Percentiles rank a stretch among this genome's conserved stretches.
These are phyloP conservation scores for Trypanosoma brucei DNA, from an alignment of 208 protist genomes.

Conservation along the genomic window DNA sequence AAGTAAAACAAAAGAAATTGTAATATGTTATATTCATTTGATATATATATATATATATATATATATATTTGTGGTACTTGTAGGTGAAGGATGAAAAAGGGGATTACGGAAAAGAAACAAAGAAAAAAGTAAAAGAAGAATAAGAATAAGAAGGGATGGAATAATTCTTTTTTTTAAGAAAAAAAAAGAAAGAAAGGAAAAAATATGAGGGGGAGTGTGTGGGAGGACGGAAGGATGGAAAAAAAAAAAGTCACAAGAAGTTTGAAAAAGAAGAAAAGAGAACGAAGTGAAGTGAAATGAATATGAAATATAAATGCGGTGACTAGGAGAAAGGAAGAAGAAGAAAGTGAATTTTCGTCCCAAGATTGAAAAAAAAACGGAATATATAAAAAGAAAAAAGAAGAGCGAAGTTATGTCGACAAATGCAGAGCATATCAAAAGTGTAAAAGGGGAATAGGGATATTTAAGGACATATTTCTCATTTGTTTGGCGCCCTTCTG, in stretches of 20 bases:
- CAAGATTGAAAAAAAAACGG: no score
- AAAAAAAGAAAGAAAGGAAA: neutral
- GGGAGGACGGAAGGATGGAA: no score
- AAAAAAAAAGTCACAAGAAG: no score
- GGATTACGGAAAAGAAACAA: neutral
- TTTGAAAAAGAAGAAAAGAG: no score
- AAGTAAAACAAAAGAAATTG: slow-evolving; percentile 25
- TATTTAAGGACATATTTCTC: no score
- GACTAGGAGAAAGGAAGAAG: neutral
- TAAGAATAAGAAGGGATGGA: slow-evolving; percentile 3
- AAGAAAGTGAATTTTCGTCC: neutral
- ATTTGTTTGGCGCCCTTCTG: no score
- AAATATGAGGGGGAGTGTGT: neutral
- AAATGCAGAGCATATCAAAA: no score
- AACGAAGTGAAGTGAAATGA: no score
- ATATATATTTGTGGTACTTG: neutral
- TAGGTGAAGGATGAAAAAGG: neutral
- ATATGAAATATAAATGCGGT: neutral
- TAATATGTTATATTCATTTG: slow-evolving; percentile 5
- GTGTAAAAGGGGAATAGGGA: no score
- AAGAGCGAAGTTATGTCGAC: no score
- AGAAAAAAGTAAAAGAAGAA: slow-evolving; percentile 8
- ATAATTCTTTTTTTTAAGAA: neutral
- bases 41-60: neutral
- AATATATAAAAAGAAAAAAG: no score